Evolutionary conservation across 768 basidiomycete genomes (phyloP).

Genomic region (Mycena rebaudengoi): DNA sequence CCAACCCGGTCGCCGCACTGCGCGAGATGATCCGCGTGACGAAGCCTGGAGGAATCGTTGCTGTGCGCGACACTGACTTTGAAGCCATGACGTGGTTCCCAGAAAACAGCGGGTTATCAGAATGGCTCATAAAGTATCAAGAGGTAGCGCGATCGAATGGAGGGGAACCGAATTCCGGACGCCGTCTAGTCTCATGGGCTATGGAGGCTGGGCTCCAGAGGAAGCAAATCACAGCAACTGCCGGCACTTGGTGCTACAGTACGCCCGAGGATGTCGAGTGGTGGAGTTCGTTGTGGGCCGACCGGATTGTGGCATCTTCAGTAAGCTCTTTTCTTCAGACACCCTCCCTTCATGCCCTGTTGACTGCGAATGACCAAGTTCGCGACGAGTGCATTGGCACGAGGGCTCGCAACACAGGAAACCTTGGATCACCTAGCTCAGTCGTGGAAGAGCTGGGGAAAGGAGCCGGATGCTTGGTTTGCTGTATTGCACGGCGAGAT

Average conservation of each 20-base stretch:
- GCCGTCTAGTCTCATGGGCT: conserved; percentile 47
- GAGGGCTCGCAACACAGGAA: conserved; percentile 27
- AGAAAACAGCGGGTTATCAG: conserved; percentile 35
- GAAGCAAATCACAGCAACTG: conserved; percentile 35
- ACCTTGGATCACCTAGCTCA: conserved; percentile 13
- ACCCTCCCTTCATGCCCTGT: too few relatives aligned
- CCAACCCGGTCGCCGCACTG: conserved; percentile 48
- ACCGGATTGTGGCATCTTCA: conserved; percentile 43
- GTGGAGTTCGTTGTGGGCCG: conserved; percentile 50
- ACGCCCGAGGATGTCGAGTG: conserved; percentile 45
- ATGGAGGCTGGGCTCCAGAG: conserved; percentile 44
- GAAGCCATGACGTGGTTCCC: conserved; percentile 45
- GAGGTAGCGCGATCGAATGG: conserved; percentile 41
- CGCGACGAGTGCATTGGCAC: conserved; percentile 38
- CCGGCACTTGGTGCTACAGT: conserved; percentile 47
- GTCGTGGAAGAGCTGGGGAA: conserved; percentile 34
- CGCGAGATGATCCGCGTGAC: conserved; percentile 58
- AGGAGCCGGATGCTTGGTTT: conserved; percentile 44
- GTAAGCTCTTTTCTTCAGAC: too few relatives aligned
- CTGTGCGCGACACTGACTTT: conserved; percentile 52
- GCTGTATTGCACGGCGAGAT: conserved; percentile 44
- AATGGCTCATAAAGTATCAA: conserved; percentile 25
- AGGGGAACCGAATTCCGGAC: conserved; percentile 50
- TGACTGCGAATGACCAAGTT: too few relatives aligned
- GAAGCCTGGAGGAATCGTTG: conserved; percentile 55